Evolutionary conservation across 768 basidiomycete species (phyloP).

Genomic region (Trametes maxima): DNA sequence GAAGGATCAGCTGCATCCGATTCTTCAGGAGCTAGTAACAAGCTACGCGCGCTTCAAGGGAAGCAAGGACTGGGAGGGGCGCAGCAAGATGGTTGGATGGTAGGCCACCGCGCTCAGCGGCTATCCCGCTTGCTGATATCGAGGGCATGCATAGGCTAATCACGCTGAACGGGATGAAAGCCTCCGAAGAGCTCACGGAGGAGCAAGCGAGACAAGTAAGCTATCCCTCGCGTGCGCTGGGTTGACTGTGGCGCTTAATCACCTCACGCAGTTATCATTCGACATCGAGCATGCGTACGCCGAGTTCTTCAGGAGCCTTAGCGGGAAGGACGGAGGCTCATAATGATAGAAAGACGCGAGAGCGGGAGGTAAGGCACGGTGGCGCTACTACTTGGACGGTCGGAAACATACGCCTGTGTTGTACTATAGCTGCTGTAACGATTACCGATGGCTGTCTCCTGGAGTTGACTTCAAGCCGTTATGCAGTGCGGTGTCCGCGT

Average conservation of each 20-base stretch:
- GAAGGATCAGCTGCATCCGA: slow-evolving; percentile 94
- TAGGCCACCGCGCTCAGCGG: slow-evolving; percentile 38
- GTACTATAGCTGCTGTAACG: too few species aligned
- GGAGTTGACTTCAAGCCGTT: background rate
- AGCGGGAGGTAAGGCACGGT: background rate
- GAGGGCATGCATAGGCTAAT: slow-evolving; percentile 67
- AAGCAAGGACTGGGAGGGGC: slow-evolving; percentile 95
- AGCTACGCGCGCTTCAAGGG: slow-evolving; percentile 94
- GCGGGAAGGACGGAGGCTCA: slow-evolving; percentile 38
- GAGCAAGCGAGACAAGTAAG: slow-evolving; percentile 90
- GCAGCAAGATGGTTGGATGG: slow-evolving; percentile 93
- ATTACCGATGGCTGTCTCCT: background rate
- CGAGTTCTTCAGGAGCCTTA: slow-evolving; percentile 85
- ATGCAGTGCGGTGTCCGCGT: background rate
- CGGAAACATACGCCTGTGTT: too few species aligned
- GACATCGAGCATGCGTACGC: slow-evolving; percentile 97
- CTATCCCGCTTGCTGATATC: background rate
- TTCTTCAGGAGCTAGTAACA: slow-evolving; percentile 93
- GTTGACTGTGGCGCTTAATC: background rate
- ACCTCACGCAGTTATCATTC: slow-evolving; percentile 72
- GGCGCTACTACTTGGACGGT: too few species aligned
- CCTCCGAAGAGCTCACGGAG: slow-evolving; percentile 93
- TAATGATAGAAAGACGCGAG: background rate
- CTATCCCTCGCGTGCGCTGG: background rate
- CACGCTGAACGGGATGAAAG: slow-evolving; percentile 95